These are phyloP conservation scores for Amanita subjunquillea DNA, from an alignment of 768 basidiomycete species.

Conservation along the genomic window DNA sequence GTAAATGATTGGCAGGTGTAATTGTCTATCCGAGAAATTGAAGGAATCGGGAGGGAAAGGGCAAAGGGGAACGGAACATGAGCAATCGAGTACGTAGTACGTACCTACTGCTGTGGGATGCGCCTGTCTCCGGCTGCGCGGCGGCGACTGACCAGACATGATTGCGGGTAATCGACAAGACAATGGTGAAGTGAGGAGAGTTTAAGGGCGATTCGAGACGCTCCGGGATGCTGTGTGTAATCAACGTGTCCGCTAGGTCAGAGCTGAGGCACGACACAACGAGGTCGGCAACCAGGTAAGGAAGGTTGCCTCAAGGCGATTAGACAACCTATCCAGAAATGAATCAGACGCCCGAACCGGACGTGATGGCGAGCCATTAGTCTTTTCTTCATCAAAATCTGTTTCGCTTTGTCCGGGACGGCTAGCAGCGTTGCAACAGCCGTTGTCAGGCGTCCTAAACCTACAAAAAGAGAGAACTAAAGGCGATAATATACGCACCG, in stretches of 20 bases:
- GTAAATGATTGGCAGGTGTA: slow-evolving; percentile 4
- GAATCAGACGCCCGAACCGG: slow-evolving; percentile 5
- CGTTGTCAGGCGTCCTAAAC: not conserved
- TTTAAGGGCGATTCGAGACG: slow-evolving; percentile 27
- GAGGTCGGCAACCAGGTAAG: slow-evolving; percentile 50
- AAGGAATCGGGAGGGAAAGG: slow-evolving; percentile 9
- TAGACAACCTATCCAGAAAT: slow-evolving; percentile 3
- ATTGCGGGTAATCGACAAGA: slow-evolving; percentile 18
- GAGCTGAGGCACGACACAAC: slow-evolving; percentile 33
- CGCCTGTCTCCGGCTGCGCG: slow-evolving; percentile 43
- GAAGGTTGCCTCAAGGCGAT: slow-evolving; percentile 34
- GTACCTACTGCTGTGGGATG: slow-evolving; percentile 39
- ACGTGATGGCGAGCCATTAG: not conserved
- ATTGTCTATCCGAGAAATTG: slow-evolving; percentile 5
- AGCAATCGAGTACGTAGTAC: slow-evolving; percentile 11
- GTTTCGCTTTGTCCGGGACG: not conserved
- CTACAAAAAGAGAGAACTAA: not conserved
- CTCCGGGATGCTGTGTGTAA: slow-evolving; percentile 27
- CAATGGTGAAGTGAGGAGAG: slow-evolving; percentile 11
- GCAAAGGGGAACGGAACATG: slow-evolving; percentile 10
- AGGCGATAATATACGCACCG: not conserved
- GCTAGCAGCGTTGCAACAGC: not conserved
- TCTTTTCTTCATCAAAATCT: not conserved
- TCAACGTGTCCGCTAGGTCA: slow-evolving; percentile 47
- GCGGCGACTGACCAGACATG: slow-evolving; percentile 38